Evolutionary conservation across 2,329 filamentous ascomycete genomes (phyloP), one percentile per base, ranked within the genome.

Genomic region (Paracamarosporium sp.): DNA sequence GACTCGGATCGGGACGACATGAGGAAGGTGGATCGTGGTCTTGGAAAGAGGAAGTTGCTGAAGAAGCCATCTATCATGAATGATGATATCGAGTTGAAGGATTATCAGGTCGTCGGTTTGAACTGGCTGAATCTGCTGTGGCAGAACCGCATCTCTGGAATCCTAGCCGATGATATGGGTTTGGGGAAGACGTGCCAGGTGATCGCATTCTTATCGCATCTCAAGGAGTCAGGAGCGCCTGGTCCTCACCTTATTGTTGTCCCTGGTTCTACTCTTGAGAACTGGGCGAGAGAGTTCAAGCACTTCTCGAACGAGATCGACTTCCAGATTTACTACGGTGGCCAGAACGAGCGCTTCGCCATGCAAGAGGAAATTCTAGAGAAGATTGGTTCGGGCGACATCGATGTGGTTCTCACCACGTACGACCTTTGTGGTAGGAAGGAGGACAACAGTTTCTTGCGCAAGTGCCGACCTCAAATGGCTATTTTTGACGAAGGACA

Each of bases 101-200:
- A 95, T 33, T 98, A 97, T 70, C 95, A 99, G 73, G 80, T 98
- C 20, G 92, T 96, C 28, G 95, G 95, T 4, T 84, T 99, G 50
- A 98, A 98, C 72, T 99, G 95, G 95, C 85, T 99, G 70, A 88
- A 89, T 54, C 79, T 98, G 44, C 83, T 99, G 13, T 96, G 92
- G 79, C 84, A 88, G 51, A 88, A 91, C 56, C 84, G 88, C 27
- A 85, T 96, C 50, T 94, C 92, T 44, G 94, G 93, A 61, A 98
- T 99, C 55, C 82, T 99, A 17, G 95, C 95, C 1, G 95, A 99
- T 73, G 95, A 99, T 73, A 99, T 99, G 95, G 95, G 91, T 50
- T 69, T 87, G 38, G 95, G 95, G 44, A 99, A 99, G 82, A 99
- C 95, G 0, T 97, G 93, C 68, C 94, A 99, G 71, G 92, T 98